A percentile compares a stretch with the other conserved stretches of the same genome.
These are phyloP conservation scores for Akebia trifoliata DNA, from an alignment of 164 flowering plant species.

Conservation along the genomic window DNA sequence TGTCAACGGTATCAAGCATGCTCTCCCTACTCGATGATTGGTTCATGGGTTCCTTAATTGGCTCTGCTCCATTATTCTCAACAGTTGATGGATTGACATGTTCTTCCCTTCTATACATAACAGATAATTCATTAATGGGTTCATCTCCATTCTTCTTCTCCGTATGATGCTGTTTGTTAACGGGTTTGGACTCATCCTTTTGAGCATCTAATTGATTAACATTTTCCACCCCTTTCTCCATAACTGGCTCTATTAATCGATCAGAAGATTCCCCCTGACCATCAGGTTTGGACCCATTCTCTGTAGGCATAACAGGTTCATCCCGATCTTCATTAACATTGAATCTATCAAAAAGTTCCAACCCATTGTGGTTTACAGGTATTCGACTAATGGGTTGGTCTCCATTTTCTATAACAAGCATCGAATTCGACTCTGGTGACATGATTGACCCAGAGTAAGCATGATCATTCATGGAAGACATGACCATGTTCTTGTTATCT, in stretches of 20 bases:
- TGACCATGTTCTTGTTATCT: conserved; percentile 7
- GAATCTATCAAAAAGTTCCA: background rate
- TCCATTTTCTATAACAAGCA: background rate
- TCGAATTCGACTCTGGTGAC: background rate
- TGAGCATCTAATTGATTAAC: background rate
- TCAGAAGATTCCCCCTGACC: too few species aligned
- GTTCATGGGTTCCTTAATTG: background rate
- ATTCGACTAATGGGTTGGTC: background rate
- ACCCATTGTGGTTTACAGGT: background rate
- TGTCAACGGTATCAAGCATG: background rate
- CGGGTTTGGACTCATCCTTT: background rate
- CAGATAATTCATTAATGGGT: background rate
- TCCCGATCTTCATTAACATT: background rate
- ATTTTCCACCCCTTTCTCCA: background rate
- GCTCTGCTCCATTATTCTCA: background rate
- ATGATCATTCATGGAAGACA: conserved; percentile 2
- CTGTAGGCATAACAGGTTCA: too few species aligned
- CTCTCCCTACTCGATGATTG: background rate
- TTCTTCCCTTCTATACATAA: background rate
- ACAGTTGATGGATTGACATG: background rate
- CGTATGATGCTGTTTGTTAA: background rate
- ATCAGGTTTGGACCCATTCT: too few species aligned
- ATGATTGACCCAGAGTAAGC: background rate
- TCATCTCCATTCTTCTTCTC: conserved; percentile 3
- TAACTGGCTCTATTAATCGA: background rate